These are phyloP conservation scores for Psilocybe mexicana DNA, from an alignment of 1,284 basidiomycete genomes.

Conservation along the genomic window DNA sequence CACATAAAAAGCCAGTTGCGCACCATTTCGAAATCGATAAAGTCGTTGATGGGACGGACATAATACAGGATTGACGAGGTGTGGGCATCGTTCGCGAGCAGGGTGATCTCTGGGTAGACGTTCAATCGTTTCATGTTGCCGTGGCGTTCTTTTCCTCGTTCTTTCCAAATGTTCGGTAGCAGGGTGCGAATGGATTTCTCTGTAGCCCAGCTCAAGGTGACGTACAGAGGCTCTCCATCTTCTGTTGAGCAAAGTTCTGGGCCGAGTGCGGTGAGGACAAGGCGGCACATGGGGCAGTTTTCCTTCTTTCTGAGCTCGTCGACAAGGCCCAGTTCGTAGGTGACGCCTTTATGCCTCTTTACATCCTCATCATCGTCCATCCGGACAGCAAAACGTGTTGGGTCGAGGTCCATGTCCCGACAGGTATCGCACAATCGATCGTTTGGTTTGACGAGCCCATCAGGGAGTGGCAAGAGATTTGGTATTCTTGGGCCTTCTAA, in stretches of 20 bases:
- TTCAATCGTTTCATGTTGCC: conserved; percentile 2
- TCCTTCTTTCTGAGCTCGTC: conserved; percentile 10
- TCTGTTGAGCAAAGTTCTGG: conserved; percentile 1
- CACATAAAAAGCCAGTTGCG: conserved; percentile 11
- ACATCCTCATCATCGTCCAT: background rate
- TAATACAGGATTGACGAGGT: conserved; percentile 4
- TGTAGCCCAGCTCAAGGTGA: conserved; percentile 8
- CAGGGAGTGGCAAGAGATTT: conserved; percentile 1
- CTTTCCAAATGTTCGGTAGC: conserved; percentile 2
- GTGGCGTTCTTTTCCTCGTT: background rate
- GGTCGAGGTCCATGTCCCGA: background rate
- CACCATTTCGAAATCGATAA: conserved; percentile 14
- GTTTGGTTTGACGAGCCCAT: background rate
- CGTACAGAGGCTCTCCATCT: conserved; percentile 9
- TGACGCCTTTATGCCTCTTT: background rate
- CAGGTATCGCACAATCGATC: conserved; percentile 8
- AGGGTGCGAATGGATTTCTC: conserved; percentile 7
- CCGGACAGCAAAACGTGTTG: background rate
- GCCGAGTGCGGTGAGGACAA: conserved; percentile 10
- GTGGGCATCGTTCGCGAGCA: conserved; percentile 15
- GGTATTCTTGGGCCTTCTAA: background rate
- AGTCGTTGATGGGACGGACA: conserved; percentile 8
- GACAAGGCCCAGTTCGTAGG: conserved; percentile 7
- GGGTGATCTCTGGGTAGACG: conserved; percentile 6
- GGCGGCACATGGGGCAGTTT: conserved; percentile 14